Base-by-base conservation (phyloP, 768 basidiomycete species). In the Tremella yokohamensis region DNA sequence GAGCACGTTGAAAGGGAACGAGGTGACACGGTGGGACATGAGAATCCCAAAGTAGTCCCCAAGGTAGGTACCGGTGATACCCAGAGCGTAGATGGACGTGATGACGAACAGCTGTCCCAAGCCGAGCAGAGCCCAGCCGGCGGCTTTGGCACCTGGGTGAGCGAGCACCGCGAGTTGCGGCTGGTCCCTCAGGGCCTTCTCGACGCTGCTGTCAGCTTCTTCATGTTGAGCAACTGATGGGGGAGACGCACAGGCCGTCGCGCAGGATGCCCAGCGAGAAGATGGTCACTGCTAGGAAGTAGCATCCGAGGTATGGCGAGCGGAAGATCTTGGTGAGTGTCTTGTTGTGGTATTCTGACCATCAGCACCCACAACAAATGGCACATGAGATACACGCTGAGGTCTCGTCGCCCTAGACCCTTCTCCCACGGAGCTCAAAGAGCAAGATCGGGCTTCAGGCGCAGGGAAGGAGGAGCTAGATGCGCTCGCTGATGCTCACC, bases 1-100 rank as follows among this genome's bases (percentile, higher is more conserved):
- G 40, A 93, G 81, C 48, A 96, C 82, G 73, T 94, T 94, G 82
- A 97, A 99, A 0, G 94, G 94, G 81, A 99, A 99, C 19, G 88
- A 87, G 69, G 91, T 87, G n/a, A 97, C 92, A 52, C 89, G 81
- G 60, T 86, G 81, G 69, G 90, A 85, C 90, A 80, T 80, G 25
- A 80, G 70, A 48, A 81, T 81, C 34, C 80, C 80, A 62, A 79
- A 80, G 67, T 79, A 78, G 61, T 79, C 78, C n/a, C 79, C 77
- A 40, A 79, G 72, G 80, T 92, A 96, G 1, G 91, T 96, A 68
- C 76, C 94, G 1, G 94, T 97, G 67, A 97, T 79, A 1, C 94
- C 94, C 4, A 99, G 79, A 0, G 88, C 85, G 83, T 85, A 96
- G 3, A 91, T 96, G 26, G 89, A 90, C 12, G 85, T 86, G 47